phyloP scores from a whole-genome alignment of 495 filamentous ascomycete species.

The Penicillium manginii region DNA sequence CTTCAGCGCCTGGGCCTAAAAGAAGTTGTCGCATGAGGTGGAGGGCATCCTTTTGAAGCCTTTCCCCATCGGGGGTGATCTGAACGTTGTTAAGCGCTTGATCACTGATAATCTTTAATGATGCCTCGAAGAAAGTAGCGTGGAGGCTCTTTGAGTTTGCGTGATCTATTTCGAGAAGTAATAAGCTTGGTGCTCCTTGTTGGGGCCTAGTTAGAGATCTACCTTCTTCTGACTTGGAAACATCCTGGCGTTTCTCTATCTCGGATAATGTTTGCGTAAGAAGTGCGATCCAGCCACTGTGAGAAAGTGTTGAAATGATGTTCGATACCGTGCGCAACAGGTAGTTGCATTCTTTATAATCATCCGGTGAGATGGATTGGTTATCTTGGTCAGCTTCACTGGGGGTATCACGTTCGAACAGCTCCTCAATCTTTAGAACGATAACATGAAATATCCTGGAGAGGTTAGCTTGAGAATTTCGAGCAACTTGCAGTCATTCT shows the following conservation, averaged over 20 bases:
- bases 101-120: constrained; percentile 37
- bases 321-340: constrained; percentile 76
- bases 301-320: constrained; percentile 56
- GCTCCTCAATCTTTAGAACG: constrained; percentile 41
- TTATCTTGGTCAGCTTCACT: constrained; percentile 19
- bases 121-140: constrained; percentile 41
- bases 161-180: constrained; percentile 27
- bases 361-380: constrained; percentile 50
- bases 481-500: constrained; percentile 9
- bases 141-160: constrained; percentile 41
- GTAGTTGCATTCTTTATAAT: constrained; percentile 77
- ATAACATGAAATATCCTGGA: constrained; percentile 47
- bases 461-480: constrained; percentile 15
- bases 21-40: constrained; percentile 76
- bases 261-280: constrained; percentile 39
- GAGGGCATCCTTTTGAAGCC: constrained; percentile 69
- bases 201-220: constrained; percentile 6
- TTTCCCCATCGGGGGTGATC: constrained; percentile 36
- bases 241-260: constrained; percentile 36
- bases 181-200: constrained; percentile 5
- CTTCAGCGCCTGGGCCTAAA: constrained; percentile 67
- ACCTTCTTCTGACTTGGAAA: constrained; percentile 39
- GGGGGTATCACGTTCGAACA: constrained; percentile 34
- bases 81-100: constrained; percentile 16
- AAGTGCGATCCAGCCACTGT: constrained; percentile 47